Evolutionary conservation across 2,329 filamentous ascomycete genomes (phyloP), one percentile per base, ranked within the genome.

Genomic region (Ophiocordyceps australis): DNA sequence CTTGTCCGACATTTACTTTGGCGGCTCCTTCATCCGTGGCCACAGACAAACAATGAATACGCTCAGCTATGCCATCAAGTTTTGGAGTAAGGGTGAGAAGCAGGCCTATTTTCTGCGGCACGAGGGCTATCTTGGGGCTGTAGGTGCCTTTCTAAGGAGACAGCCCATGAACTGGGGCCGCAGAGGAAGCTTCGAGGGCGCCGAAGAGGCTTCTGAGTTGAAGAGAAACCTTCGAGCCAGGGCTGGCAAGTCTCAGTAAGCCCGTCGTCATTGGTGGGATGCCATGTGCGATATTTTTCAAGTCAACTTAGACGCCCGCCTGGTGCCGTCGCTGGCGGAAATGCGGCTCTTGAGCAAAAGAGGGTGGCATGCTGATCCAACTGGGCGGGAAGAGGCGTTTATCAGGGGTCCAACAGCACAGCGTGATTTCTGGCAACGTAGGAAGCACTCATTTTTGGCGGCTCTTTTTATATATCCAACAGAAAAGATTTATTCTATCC

Each of bases 21-120:
- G 89, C 14, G 89, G 89, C 14, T 89, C 79, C 6, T 98, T 95
- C 47, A 95, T 98, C 45, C 74, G 89, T 22, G 89, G 89, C 21
- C 89, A 98, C 49, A 73, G 79, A 11, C 89, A 95, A 54, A 98
- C 89, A 9, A 98, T 98, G 70, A 92, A 95, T 50, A 95, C 89
- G 0, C 61, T 98, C 8, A 85, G 78, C 28, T 98, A 93, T 45
- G 89, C 86, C 44, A 94, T 98, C 54, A 82, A 82, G 39, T 98
- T 95, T 54, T 98, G 89, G 89, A 83, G 78, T 37, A 82, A 89
- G 45, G 86, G 85, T 22, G 64, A 74, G 43, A 94, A 93, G 51
- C 82, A 94, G 51, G 89, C 89, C 1, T 95, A 93, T 48, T 98
- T 98, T 49, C 49, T 98, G 31, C 66, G 89, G 5, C 89, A 98